Percentiles rank a stretch among this genome's conserved stretches.
Evolutionary conservation across 805 yeast species (phyloP).

Genomic region (Pichia membranifaciens): DNA sequence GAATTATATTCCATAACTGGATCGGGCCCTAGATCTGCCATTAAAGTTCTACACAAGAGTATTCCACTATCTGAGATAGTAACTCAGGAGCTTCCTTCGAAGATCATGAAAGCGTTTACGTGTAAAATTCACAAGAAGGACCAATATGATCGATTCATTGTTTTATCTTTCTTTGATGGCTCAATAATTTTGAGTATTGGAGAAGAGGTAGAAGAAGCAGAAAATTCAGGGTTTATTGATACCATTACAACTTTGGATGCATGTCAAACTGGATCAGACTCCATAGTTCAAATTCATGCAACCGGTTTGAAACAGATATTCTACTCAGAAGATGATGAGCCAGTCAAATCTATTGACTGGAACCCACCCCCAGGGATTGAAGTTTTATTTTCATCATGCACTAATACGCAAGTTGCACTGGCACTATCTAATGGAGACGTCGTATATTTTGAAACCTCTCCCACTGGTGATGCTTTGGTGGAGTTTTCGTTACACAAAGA

Average conservation of each 20-base stretch:
- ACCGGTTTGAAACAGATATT: slow-evolving; percentile 61
- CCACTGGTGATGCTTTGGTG: slow-evolving; percentile 49
- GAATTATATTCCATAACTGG: slow-evolving; percentile 41
- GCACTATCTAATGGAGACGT: slow-evolving; percentile 70
- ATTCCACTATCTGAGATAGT: slow-evolving; percentile 58
- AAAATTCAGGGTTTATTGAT: slow-evolving; percentile 48
- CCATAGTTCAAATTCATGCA: slow-evolving; percentile 68
- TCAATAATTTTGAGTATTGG: slow-evolving; percentile 75
- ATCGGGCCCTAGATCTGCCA: slow-evolving; percentile 36
- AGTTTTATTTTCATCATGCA: slow-evolving; percentile 54
- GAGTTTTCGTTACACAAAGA: slow-evolving; percentile 65
- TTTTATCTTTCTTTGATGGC: slow-evolving; percentile 57
- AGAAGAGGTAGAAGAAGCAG: slow-evolving; percentile 71
- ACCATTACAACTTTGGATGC: slow-evolving; percentile 61
- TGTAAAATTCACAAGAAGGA: slow-evolving; percentile 43
- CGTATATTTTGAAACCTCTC: slow-evolving; percentile 74
- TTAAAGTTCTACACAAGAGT: slow-evolving; percentile 51
- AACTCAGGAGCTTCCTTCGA: slow-evolving; percentile 67
- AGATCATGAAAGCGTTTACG: slow-evolving; percentile 60
- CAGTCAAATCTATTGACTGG: slow-evolving; percentile 54
- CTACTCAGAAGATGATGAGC: slow-evolving; percentile 25
- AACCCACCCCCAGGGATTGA: slow-evolving; percentile 71
- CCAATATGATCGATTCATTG: slow-evolving; percentile 53
- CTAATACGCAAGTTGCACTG: slow-evolving; percentile 61
- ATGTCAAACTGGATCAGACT: slow-evolving; percentile 55